Base-by-base conservation (phyloP, 2,329 filamentous ascomycete species). In the Cercospora zeae-maydis region DNA sequence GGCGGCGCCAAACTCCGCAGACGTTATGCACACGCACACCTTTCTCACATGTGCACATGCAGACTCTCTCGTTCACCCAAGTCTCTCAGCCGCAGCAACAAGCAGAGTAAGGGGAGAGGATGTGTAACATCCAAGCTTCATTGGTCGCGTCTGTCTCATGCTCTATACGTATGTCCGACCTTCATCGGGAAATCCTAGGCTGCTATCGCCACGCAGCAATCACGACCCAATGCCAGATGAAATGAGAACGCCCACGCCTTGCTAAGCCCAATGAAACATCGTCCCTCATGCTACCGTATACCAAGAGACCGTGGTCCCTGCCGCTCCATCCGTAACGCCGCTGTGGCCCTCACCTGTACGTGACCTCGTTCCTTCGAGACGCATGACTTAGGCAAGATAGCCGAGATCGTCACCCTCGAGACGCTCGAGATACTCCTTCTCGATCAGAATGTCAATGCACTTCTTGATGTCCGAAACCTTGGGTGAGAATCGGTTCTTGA, bases 401-500 rank as follows among this genome's bases (percentile, higher is more conserved):
- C 93, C 92, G 64, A 99, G 84, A 75, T 97, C 92, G 74, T 98
- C 95, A 59, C 91, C 92, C 53, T 98, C 95, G 63, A 98, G 81
- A 62, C 95, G 91, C 82, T 99, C 95, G 54, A 99, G 86, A 74
- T 99, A 99, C 78, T 99, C 95, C 83, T 99, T 99, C 82, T 99
- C 95, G 68, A 99, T 88, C 42, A 99, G 84, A 68, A 96, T 96
- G 78, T 99, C 95, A 76, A 99, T 98, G 78, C 95, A 97, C 82
- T 98, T 99, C 83, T 99, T 99, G 85, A 99, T 99, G 71, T 99
- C 95, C 14, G 86, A 83, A 31, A 99, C 85, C 80, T 96, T 96
- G 42, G 95, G 95, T 62, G 92, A 88, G 78, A 99, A 99, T 42
- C 95, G 91, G 45, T 87, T 88, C 76, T 90, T 91, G 77, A 99